A percentile compares a stretch with the other conserved stretches of the same genome.
Conservation (phyloP, 2,329 filamentous ascomycete genomes). For the Ceratocystiopsis brevicomis region DNA sequence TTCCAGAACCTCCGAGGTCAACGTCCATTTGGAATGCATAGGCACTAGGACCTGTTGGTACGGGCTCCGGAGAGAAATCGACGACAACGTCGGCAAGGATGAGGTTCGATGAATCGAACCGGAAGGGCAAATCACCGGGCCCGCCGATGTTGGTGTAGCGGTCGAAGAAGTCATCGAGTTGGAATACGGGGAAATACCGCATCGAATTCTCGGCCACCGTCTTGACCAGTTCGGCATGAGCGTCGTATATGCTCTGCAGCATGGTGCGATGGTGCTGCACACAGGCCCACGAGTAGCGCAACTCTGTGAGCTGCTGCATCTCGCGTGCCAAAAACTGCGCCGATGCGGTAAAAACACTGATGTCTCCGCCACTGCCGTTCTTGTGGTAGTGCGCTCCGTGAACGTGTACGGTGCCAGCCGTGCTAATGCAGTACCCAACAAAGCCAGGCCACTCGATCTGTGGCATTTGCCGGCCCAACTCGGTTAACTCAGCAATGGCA, state of each 20-base stretch:
- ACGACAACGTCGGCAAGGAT: slow-evolving; percentile 47
- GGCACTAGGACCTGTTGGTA: too few relatives aligned
- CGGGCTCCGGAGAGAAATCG: slow-evolving; percentile 38
- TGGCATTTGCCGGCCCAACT: slow-evolving; percentile 54
- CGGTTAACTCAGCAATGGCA: slow-evolving; percentile 65
- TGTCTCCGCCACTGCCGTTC: slow-evolving; percentile 25
- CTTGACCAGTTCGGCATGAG: slow-evolving; percentile 66
- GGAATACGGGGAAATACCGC: slow-evolving; percentile 61
- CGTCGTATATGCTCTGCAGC: slow-evolving; percentile 56
- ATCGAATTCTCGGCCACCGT: slow-evolving; percentile 47
- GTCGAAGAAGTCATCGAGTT: slow-evolving; percentile 76
- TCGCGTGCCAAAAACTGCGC: slow-evolving; percentile 56
- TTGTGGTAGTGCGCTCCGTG: slow-evolving; percentile 66
- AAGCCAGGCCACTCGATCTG: slow-evolving; percentile 74
- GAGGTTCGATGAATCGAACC: slow-evolving; percentile 57
- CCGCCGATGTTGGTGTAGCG: slow-evolving; percentile 45
- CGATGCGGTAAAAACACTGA: slow-evolving; percentile 42
- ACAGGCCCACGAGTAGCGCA: slow-evolving; percentile 57
- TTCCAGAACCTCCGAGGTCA: too few relatives aligned
- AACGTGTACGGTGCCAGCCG: slow-evolving; percentile 72
- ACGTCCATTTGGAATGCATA: too few relatives aligned
- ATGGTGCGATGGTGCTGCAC: slow-evolving; percentile 67
- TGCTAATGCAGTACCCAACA: slow-evolving; percentile 71
- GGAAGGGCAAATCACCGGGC: slow-evolving; percentile 37
- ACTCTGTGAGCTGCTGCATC: slow-evolving; percentile 60